phyloP scores from a whole-genome alignment of 2,329 filamentous ascomycete genomes.

The Aspergillus quadrilineatus region DNA sequence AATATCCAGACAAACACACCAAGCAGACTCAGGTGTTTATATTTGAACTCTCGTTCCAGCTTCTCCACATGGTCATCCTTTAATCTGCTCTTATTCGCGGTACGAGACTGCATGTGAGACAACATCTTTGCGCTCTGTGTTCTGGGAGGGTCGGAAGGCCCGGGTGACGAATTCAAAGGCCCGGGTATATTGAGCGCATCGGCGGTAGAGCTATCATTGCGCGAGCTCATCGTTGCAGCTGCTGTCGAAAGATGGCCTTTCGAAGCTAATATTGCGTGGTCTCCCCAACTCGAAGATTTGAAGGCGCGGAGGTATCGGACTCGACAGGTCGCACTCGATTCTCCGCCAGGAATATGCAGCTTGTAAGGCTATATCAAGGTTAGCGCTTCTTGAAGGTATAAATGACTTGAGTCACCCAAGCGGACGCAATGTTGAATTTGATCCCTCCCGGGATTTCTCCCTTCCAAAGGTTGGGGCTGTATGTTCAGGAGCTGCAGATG shows the following conservation, averaged over 20 bases:
- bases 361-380: not conserved
- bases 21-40: conserved; percentile 38
- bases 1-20: conserved; percentile 42
- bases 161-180: conserved; percentile 10
- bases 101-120: not conserved
- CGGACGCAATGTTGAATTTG: conserved; percentile 9
- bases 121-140: not conserved
- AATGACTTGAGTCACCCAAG: conserved; percentile 16
- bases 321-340: not conserved
- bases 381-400: not conserved
- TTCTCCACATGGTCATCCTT: conserved; percentile 30
- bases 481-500: conserved; percentile 11
- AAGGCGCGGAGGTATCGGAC: not conserved
- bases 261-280: not conserved
- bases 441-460: conserved; percentile 12
- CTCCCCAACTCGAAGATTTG: conserved; percentile 8
- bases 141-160: conserved; percentile 6
- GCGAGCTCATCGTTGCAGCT: conserved; percentile 8
- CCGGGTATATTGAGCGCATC: conserved; percentile 8
- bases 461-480: not conserved
- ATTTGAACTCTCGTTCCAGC: conserved; percentile 40
- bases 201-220: conserved; percentile 8
- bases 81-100: conserved; percentile 22
- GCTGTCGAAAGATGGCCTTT: not conserved
- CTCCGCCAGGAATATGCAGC: not conserved